Percentiles rank a stretch among this genome's conserved stretches.
These are phyloP conservation scores for Trichophyton schoenleinii DNA, from an alignment of 2,329 filamentous ascomycete species.

Conservation along the genomic window DNA sequence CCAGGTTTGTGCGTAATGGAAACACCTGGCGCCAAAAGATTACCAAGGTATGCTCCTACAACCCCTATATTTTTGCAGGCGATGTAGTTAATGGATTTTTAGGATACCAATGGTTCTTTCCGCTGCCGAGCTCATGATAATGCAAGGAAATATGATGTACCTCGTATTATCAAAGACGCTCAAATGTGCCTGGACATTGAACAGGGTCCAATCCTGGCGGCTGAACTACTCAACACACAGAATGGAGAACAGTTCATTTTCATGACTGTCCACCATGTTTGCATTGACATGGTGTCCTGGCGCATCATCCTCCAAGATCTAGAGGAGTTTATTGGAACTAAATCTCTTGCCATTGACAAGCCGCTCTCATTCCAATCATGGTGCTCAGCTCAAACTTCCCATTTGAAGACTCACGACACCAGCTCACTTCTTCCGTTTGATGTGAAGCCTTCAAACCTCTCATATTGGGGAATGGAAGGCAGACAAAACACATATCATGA, in stretches of 20 bases:
- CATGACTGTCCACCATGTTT: constrained; percentile 24
- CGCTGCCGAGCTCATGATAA: constrained; percentile 9
- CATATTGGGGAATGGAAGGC: constrained; percentile 29
- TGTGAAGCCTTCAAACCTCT: constrained; percentile 22
- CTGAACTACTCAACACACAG: constrained; percentile 25
- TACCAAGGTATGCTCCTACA: constrained; percentile 18
- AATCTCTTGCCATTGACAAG: constrained; percentile 23
- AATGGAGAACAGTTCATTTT: constrained; percentile 18
- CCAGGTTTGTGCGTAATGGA: constrained; percentile 13
- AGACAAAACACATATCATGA: constrained; percentile 24
- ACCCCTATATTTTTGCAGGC: constrained; percentile 19
- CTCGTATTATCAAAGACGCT: constrained; percentile 13
- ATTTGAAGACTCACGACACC: constrained; percentile 10
- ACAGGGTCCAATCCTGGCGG: constrained; percentile 15
- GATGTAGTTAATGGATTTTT: constrained; percentile 10
- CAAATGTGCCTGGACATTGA: constrained; percentile 24
- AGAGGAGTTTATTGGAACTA: constrained; percentile 19
- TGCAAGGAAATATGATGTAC: constrained; percentile 17
- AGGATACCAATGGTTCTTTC: constrained; percentile 11
- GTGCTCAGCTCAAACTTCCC: constrained; percentile 24
- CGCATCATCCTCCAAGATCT: constrained; percentile 13
- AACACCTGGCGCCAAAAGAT: constrained; percentile 11
- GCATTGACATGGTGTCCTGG: constrained; percentile 16
- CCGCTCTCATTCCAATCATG: constrained; percentile 30
- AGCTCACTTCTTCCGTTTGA: constrained; percentile 17